Evolutionary conservation across 495 filamentous ascomycete genomes (phyloP).

Genomic region (Amniculicola lignicola): DNA sequence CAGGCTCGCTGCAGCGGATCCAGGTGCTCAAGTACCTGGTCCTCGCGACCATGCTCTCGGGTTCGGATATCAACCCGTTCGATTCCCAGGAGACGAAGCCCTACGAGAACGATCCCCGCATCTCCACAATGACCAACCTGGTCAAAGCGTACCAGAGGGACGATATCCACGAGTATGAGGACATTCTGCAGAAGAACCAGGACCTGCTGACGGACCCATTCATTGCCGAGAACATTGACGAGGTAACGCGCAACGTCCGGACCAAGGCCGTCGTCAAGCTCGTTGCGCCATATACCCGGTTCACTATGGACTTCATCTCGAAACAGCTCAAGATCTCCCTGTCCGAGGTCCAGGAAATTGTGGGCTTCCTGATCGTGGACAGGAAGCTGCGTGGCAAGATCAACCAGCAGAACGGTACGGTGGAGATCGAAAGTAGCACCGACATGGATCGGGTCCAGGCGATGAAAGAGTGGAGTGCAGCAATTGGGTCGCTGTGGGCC

Average conservation of each 20-base stretch:
- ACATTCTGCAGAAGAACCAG: conserved; percentile 78
- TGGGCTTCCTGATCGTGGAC: conserved; percentile 89
- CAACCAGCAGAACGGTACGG: conserved; percentile 78
- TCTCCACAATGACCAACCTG: conserved; percentile 93
- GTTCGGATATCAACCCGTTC: conserved; percentile 98
- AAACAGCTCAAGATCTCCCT: conserved; percentile 79
- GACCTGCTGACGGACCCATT: conserved; percentile 90
- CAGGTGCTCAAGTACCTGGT: conserved; percentile 97
- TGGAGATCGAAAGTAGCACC: conserved; percentile 70
- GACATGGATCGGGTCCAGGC: conserved; percentile 73
- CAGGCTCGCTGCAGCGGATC: conserved; percentile 90
- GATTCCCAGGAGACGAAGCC: conserved; percentile 99
- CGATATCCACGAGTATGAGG: conserved; percentile 89
- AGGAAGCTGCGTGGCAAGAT: conserved; percentile 82
- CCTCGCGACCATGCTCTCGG: conserved; percentile 96
- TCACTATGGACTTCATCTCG: conserved; percentile 81
- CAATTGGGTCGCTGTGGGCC: conserved; percentile 53
- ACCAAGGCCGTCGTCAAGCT: conserved; percentile 92
- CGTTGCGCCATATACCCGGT: conserved; percentile 91
- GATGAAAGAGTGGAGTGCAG: conserved; percentile 67
- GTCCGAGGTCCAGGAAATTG: conserved; percentile 84
- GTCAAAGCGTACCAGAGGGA: conserved; percentile 96
- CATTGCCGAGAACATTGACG: conserved; percentile 98
- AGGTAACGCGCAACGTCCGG: conserved; percentile 96
- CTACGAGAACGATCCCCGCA: conserved; percentile 91